Evolutionary conservation across 257 asterid species (phyloP).

Genomic region (Scutellaria baicalensis): DNA sequence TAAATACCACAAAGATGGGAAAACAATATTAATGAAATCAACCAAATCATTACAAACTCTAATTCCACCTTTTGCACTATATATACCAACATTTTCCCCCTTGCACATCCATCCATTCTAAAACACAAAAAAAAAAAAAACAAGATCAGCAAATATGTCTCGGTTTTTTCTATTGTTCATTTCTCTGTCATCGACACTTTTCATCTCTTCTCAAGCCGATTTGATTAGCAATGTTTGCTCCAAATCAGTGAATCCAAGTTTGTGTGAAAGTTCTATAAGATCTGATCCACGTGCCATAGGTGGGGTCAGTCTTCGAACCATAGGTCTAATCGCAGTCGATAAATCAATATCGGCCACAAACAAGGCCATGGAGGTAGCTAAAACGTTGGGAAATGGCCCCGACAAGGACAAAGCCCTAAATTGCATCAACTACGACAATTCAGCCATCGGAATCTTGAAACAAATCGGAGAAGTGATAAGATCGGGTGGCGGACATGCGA

Average conservation of each 20-base stretch:
- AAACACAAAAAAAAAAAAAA: background rate
- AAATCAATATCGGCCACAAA: background rate
- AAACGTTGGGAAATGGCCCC: background rate
- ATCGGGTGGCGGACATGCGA: background rate
- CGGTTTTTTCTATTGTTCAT: background rate
- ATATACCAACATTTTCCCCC: too few species aligned
- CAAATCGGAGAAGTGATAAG: background rate
- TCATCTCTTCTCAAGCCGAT: slow-evolving; percentile 10
- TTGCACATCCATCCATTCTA: background rate
- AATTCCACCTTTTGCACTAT: too few species aligned
- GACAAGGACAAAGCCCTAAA: background rate
- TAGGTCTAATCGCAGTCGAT: background rate
- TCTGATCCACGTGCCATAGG: slow-evolving; percentile 11
- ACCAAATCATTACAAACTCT: background rate
- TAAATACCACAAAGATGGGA: background rate
- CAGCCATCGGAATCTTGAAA: background rate
- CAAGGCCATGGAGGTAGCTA: background rate
- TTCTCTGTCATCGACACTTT: background rate
- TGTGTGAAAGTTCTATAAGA: background rate
- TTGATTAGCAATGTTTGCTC: slow-evolving; percentile 15
- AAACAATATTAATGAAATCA: background rate
- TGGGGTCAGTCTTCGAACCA: background rate
- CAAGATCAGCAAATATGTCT: background rate
- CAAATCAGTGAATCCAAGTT: background rate
- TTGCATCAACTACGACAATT: slow-evolving; percentile 12